Conservation (phyloP, 2,329 filamentous ascomycete genomes). For the Emydomyces testavorans region DNA sequence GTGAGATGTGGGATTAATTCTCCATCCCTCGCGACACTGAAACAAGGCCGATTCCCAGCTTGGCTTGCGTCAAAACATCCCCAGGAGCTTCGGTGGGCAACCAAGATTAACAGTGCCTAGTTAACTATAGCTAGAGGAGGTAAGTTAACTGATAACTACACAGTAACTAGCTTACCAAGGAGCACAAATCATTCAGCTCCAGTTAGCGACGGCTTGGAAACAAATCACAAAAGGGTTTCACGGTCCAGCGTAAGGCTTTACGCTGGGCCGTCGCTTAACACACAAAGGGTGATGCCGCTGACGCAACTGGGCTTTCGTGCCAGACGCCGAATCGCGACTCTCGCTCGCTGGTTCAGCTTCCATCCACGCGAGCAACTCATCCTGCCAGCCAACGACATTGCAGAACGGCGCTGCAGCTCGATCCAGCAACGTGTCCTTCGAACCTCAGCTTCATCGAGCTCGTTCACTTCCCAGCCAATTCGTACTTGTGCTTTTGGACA, state of each 20-base stretch:
- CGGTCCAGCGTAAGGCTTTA: slow-evolving; percentile 12
- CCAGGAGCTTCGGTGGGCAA: background rate
- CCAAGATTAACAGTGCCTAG: background rate
- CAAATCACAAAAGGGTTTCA: background rate
- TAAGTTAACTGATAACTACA: background rate
- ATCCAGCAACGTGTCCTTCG: slow-evolving; percentile 20
- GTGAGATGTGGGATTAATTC: no score
- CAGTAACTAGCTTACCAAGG: slow-evolving; percentile 1
- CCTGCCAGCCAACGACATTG: slow-evolving; percentile 4
- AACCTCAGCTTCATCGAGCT: slow-evolving; percentile 14
- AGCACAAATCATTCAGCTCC: background rate
- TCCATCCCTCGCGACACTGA: background rate
- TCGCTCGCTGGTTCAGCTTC: slow-evolving; percentile 5
- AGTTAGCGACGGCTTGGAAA: background rate
- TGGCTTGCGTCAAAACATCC: slow-evolving; percentile 4
- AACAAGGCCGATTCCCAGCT: slow-evolving; percentile 2
- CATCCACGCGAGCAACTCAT: slow-evolving; percentile 5
- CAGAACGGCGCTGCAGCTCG: slow-evolving; percentile 6
- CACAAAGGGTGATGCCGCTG: slow-evolving; percentile 8
- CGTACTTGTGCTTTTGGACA: background rate
- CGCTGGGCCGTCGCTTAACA: slow-evolving; percentile 8
- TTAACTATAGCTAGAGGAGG: background rate
- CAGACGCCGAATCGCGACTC: slow-evolving; percentile 6
- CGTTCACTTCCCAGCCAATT: background rate
- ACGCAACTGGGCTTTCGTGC: slow-evolving; percentile 5